These are phyloP conservation scores for Leccinum rimulosum DNA, from an alignment of 768 basidiomycete genomes.

Conservation along the genomic window DNA sequence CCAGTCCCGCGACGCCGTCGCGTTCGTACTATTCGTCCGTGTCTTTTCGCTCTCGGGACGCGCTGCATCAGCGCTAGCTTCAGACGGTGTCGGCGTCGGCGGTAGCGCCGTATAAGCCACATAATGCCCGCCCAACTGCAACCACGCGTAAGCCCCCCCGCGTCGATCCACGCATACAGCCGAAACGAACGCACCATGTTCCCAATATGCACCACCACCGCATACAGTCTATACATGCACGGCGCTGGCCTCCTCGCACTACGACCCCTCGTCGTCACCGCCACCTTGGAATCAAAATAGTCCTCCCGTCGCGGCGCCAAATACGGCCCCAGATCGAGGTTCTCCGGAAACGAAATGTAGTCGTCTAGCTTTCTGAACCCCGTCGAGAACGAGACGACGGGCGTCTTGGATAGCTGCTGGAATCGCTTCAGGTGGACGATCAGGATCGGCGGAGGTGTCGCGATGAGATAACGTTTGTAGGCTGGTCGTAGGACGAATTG, in stretches of 20 bases:
- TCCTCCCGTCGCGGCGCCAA: constrained; percentile 79
- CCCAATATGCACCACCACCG: constrained; percentile 84
- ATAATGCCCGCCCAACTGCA: constrained; percentile 85
- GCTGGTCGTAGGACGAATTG: constrained; percentile 80
- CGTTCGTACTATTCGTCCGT: not conserved
- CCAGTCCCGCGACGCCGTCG: constrained; percentile 57
- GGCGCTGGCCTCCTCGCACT: constrained; percentile 25
- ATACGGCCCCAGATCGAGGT: constrained; percentile 82
- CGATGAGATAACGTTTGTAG: constrained; percentile 94
- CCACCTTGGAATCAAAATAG: constrained; percentile 47
- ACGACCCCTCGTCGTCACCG: constrained; percentile 22
- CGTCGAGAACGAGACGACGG: constrained; percentile 59
- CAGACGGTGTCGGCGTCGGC: constrained; percentile 23
- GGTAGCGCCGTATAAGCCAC: constrained; percentile 81
- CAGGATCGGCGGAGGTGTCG: constrained; percentile 79
- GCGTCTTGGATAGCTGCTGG: constrained; percentile 73
- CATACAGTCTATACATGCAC: constrained; percentile 70
- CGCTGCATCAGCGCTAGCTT: constrained; percentile 2
- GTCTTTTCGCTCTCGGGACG: constrained; percentile 12
- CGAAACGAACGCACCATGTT: constrained; percentile 62
- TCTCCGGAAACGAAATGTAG: constrained; percentile 86
- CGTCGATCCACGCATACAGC: not conserved
- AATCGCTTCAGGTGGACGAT: constrained; percentile 95
- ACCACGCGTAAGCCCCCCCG: not conserved
- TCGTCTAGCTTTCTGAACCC: constrained; percentile 91